These are phyloP conservation scores for Botrytis cinerea DNA, from an alignment of 2,329 filamentous ascomycete species.

Conservation along the genomic window DNA sequence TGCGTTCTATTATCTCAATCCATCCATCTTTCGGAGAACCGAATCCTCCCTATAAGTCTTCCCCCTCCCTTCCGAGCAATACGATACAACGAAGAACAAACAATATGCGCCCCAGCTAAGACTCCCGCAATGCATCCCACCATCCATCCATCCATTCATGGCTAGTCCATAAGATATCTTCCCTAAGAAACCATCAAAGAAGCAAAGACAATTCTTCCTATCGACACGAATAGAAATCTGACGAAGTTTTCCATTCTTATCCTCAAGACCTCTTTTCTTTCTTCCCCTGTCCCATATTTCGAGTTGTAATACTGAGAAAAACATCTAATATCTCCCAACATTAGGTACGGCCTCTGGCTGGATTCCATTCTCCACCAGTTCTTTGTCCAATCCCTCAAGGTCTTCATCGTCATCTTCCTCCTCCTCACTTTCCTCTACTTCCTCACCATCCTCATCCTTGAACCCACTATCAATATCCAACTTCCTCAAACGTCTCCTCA, in stretches of 20 bases:
- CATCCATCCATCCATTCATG: not conserved
- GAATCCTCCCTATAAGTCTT: not conserved
- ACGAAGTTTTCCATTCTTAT: conserved; percentile 5
- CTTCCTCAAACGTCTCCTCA: conserved; percentile 73
- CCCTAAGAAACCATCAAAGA: conserved; percentile 24
- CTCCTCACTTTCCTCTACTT: conserved; percentile 57
- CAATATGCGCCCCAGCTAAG: conserved; percentile 25
- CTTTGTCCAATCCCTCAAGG: conserved; percentile 14
- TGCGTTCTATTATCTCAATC: conserved; percentile 8
- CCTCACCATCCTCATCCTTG: conserved; percentile 64
- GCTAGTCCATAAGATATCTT: conserved; percentile 8
- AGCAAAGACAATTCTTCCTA: conserved; percentile 19
- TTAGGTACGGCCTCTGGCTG: conserved; percentile 3
- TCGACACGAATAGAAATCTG: conserved; percentile 18
- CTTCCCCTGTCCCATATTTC: not conserved
- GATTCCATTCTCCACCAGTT: conserved; percentile 10
- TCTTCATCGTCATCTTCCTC: conserved; percentile 49
- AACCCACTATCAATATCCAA: conserved; percentile 79
- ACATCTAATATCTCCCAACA: not conserved
- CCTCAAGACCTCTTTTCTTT: not conserved
- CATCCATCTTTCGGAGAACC: not conserved
- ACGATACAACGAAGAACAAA: conserved; percentile 17
- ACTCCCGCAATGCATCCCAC: conserved; percentile 30
- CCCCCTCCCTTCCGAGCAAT: conserved; percentile 8
- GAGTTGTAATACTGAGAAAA: not conserved